These are phyloP conservation scores for Pseudopyricularia cyperi DNA, from an alignment of 2,329 filamentous ascomycete species.

Conservation along the genomic window DNA sequence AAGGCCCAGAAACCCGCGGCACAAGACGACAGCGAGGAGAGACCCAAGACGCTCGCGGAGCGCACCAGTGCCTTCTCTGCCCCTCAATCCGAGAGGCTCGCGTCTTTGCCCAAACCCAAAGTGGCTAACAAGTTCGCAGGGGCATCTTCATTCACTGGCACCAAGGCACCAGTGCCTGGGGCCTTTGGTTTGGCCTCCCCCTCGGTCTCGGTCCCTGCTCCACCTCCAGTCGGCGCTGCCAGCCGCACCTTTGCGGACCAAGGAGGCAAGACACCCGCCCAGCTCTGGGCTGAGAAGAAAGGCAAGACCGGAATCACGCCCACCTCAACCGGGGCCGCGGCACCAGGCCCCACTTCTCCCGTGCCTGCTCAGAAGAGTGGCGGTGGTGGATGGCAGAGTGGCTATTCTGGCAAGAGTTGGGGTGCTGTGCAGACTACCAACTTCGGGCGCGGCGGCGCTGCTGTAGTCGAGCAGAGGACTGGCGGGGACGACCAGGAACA, in stretches of 20 bases:
- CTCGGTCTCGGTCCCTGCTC: slow-evolving; percentile 30
- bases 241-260: slow-evolving; percentile 90
- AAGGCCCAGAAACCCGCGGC: slow-evolving; percentile 55
- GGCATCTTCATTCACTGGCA: slow-evolving; percentile 59
- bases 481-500: slow-evolving; percentile 34
- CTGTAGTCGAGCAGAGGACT: slow-evolving; percentile 45
- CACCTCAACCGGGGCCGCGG: slow-evolving; percentile 29
- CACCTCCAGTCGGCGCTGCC: slow-evolving; percentile 61
- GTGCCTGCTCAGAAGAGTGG: slow-evolving; percentile 56
- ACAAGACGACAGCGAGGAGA: slow-evolving; percentile 23
- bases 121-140: slow-evolving; percentile 79
- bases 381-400: slow-evolving; percentile 77
- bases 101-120: slow-evolving; percentile 85
- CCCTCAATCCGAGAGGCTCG: slow-evolving; percentile 62
- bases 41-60: slow-evolving; percentile 57
- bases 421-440: slow-evolving; percentile 64
- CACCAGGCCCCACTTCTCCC: slow-evolving; percentile 29
- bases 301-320: slow-evolving; percentile 49
- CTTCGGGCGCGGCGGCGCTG: slow-evolving; percentile 48
- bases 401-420: slow-evolving; percentile 84
- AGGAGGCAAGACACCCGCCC: slow-evolving; percentile 90
- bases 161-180: slow-evolving; percentile 73
- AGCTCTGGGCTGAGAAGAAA: slow-evolving; percentile 97
- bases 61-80: slow-evolving; percentile 60
- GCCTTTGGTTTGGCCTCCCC: slow-evolving; percentile 52